These are phyloP conservation scores for Excoecaria agallocha DNA, from an alignment of 345 rosid species.

Conservation along the genomic window DNA sequence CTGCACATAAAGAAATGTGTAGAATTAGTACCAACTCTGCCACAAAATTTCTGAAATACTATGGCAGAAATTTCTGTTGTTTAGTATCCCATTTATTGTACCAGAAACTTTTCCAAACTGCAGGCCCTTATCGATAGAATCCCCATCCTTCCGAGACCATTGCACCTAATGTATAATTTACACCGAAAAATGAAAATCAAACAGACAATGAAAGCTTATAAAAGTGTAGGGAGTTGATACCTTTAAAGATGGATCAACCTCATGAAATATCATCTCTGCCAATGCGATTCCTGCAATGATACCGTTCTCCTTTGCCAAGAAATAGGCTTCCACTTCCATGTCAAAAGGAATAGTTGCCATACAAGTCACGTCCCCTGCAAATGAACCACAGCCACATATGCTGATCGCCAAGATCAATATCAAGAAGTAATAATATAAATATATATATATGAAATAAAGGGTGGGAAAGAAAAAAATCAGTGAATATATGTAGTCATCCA, in stretches of 20 bases:
- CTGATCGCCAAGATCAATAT: slow-evolving; percentile 7
- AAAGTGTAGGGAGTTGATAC: slow-evolving; percentile 29
- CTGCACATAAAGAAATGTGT: slow-evolving; percentile 31
- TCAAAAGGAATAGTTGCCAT: slow-evolving; percentile 82
- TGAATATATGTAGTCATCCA: neutral
- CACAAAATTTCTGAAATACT: neutral
- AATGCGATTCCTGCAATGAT: slow-evolving; percentile 77
- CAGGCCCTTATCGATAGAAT: slow-evolving; percentile 70
- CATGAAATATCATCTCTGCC: slow-evolving; percentile 79
- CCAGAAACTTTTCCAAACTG: slow-evolving; percentile 89
- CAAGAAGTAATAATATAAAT: neutral
- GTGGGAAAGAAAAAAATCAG: neutral
- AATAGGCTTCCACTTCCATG: slow-evolving; percentile 87
- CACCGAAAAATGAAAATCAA: slow-evolving; percentile 18
- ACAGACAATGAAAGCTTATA: slow-evolving; percentile 12
- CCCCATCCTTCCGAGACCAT: slow-evolving; percentile 84
- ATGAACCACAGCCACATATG: slow-evolving; percentile 22
- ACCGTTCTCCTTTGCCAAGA: slow-evolving; percentile 92
- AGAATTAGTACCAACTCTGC: neutral
- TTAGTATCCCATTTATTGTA: slow-evolving; percentile 22
- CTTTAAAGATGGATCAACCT: slow-evolving; percentile 83
- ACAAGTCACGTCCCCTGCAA: slow-evolving; percentile 90
- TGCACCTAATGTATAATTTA: slow-evolving; percentile 53
- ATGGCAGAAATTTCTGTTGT: neutral
- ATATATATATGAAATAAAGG: too few species aligned